Conservation (phyloP, 1,284 basidiomycete genomes). For the Retiboletus flavoniger region DNA sequence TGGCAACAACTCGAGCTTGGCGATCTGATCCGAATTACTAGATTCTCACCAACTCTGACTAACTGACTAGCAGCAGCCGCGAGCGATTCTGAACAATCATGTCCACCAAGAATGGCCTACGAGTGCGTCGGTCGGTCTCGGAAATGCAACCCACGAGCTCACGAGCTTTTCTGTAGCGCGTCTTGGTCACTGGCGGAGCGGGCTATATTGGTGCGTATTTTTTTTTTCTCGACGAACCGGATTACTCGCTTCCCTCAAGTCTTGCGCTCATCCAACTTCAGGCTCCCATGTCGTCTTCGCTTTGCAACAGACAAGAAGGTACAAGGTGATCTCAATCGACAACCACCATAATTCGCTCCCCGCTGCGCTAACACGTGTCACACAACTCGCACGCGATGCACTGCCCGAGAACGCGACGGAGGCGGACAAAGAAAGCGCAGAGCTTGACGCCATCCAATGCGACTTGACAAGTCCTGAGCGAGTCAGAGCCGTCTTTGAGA, state of each 20-base stretch:
- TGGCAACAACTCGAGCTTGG: conserved; percentile 1
- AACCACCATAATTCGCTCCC: conserved; percentile 91
- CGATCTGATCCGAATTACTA: conserved; percentile 7
- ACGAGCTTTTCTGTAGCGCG: conserved; percentile 47
- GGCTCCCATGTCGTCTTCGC: conserved; percentile 91
- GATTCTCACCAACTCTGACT: conserved; percentile 5
- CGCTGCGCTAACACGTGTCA: conserved; percentile 68
- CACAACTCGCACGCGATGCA: conserved; percentile 73
- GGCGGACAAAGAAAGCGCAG: conserved; percentile 62
- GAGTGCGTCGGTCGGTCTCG: conserved; percentile 30
- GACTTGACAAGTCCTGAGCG: conserved; percentile 76
- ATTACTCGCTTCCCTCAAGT: not conserved
- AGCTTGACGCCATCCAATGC: conserved; percentile 67
- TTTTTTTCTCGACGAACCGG: conserved; percentile 1
- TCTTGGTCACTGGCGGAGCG: conserved; percentile 80
- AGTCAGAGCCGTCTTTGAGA: conserved; percentile 76
- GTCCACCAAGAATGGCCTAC: conserved; percentile 32
- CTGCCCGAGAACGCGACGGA: conserved; percentile 65
- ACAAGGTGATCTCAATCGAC: conserved; percentile 91
- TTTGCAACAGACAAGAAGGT: conserved; percentile 82
- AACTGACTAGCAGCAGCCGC: not conserved
- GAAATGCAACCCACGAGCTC: conserved; percentile 2
- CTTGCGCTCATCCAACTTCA: conserved; percentile 31
- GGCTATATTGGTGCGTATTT: conserved; percentile 72
- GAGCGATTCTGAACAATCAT: conserved; percentile 16